Evolutionary conservation across 2,329 filamentous ascomycete species (phyloP).

Genomic region (Aaosphaeria pasadenensis): DNA sequence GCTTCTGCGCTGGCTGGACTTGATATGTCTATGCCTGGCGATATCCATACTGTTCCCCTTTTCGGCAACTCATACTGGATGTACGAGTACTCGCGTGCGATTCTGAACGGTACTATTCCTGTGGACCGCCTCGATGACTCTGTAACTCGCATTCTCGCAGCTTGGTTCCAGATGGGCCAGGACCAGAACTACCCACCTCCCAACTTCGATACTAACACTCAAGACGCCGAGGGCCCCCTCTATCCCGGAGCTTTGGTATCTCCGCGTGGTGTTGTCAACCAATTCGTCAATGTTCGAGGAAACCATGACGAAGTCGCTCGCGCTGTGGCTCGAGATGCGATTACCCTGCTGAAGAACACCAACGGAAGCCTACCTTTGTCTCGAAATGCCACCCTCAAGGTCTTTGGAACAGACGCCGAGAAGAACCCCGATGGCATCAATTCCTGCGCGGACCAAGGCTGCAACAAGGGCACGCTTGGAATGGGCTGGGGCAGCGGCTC

Average conservation of each 20-base stretch:
- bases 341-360: conserved; percentile 63
- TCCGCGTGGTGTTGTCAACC: conserved; percentile 63
- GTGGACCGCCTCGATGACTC: conserved; percentile 84
- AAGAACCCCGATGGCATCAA: conserved; percentile 61
- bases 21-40: conserved; percentile 77
- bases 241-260: conserved; percentile 49
- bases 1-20: conserved; percentile 75
- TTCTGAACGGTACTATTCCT: conserved; percentile 80
- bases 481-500: conserved; percentile 81
- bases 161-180: conserved; percentile 68
- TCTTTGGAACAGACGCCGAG: conserved; percentile 49
- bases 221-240: conserved; percentile 30
- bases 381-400: conserved; percentile 26
- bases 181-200: conserved; percentile 43
- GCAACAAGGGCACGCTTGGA: conserved; percentile 66
- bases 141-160: conserved; percentile 77
- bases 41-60: conserved; percentile 52
- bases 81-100: conserved; percentile 67
- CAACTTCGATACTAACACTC: conserved; percentile 37
- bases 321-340: conserved; percentile 53
- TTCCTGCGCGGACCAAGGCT: conserved; percentile 63
- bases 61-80: conserved; percentile 62
- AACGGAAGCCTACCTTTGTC: conserved; percentile 53
- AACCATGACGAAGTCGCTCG: conserved; percentile 52
- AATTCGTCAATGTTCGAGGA: conserved; percentile 61